Conservation (phyloP, 306 rosid species). For the Sesbania bispinosa region DNA sequence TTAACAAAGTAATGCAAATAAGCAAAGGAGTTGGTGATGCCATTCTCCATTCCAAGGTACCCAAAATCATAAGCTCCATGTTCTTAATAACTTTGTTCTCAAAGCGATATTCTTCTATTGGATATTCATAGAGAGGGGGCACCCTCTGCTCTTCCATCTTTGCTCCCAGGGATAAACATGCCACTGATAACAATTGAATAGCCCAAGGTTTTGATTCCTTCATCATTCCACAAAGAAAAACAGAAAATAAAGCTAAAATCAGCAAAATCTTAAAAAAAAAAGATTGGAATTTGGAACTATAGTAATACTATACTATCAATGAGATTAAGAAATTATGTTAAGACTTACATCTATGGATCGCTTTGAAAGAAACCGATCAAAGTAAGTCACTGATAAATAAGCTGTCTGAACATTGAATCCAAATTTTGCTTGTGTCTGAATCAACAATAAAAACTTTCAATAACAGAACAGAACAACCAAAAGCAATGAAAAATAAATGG, state of each 20-base stretch:
- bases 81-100: slow-evolving; percentile 54
- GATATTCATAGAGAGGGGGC: slow-evolving; percentile 55
- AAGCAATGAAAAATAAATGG: background rate
- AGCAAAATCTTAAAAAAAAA: background rate
- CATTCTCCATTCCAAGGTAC: slow-evolving; percentile 80
- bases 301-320: background rate
- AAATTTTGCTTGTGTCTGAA: slow-evolving; percentile 61
- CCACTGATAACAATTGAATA: slow-evolving; percentile 60
- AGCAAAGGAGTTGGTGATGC: slow-evolving; percentile 74
- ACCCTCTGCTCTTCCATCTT: slow-evolving; percentile 81
- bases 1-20: slow-evolving; percentile 60
- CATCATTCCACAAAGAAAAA: slow-evolving; percentile 3
- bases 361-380: slow-evolving; percentile 72
- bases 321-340: background rate
- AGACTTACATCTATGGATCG: slow-evolving; percentile 64
- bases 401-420: slow-evolving; percentile 73
- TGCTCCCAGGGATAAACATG: slow-evolving; percentile 81
- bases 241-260: background rate
- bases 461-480: slow-evolving; percentile 9
- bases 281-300: background rate
- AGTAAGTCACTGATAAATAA: slow-evolving; percentile 66
- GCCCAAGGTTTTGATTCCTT: slow-evolving; percentile 82
- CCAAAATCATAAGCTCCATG: slow-evolving; percentile 70
- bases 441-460: slow-evolving; percentile 11
- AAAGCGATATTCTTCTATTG: slow-evolving; percentile 45